phyloP scores from a whole-genome alignment of 331 rosid species.

The Acacia concinna region DNA sequence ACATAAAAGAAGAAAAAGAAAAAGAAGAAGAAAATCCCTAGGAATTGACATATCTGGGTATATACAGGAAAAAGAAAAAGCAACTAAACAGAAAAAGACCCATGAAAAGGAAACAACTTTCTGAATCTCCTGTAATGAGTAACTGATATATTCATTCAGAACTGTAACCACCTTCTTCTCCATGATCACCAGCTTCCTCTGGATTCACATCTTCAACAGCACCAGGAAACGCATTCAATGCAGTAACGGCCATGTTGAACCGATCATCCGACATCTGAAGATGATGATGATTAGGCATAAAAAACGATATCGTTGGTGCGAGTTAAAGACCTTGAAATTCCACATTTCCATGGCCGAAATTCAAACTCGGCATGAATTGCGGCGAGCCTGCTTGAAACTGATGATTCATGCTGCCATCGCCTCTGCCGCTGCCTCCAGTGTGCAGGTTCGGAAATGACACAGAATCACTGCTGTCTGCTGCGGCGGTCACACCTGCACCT shows the following conservation, averaged over 20 bases:
- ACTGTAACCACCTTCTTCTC: conserved; percentile 62
- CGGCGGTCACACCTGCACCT: background rate
- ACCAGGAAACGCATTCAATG: conserved; percentile 71
- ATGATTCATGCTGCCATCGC: background rate
- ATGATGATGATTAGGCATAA: conserved; percentile 47
- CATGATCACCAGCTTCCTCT: conserved; percentile 57
- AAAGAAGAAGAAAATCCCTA: background rate
- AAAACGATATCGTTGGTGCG: conserved; percentile 54
- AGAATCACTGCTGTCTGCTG: background rate
- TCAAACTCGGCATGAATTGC: conserved; percentile 71
- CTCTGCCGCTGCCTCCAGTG: background rate
- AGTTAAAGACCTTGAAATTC: conserved; percentile 68
- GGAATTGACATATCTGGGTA: background rate
- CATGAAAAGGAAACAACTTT: background rate
- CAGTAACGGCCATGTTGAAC: conserved; percentile 55
- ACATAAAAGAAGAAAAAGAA: background rate
- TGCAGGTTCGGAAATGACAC: conserved; percentile 43
- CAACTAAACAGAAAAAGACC: background rate
- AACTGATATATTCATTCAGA: conserved; percentile 41
- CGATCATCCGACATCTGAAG: conserved; percentile 45
- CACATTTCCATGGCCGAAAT: conserved; percentile 36
- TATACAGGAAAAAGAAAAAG: conserved; percentile 18
- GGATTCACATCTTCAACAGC: conserved; percentile 59
- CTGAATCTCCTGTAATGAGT: background rate
- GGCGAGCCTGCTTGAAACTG: conserved; percentile 46